Conservation (phyloP, 768 basidiomycete genomes). For the Phaffia tasmanica region DNA sequence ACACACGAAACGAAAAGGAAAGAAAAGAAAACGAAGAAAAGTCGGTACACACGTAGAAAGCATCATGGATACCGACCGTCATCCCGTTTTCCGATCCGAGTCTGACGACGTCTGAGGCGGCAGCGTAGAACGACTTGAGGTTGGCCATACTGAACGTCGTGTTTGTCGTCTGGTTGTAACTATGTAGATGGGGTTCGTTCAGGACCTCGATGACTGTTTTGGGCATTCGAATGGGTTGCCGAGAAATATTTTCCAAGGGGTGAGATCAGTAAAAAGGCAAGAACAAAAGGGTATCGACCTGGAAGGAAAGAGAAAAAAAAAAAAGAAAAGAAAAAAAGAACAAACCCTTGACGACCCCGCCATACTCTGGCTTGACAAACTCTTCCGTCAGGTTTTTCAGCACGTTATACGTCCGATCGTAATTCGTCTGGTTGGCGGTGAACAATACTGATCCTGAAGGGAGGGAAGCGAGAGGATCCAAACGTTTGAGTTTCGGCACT, state of each 20-base stretch:
- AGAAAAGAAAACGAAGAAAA: neutral
- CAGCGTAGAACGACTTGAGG: constrained; percentile 33
- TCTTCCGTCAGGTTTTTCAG: constrained; percentile 31
- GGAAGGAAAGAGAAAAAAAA: neutral
- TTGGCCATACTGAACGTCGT: constrained; percentile 32
- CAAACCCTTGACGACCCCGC: constrained; percentile 34
- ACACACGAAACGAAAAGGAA: too few relatives aligned
- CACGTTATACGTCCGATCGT: constrained; percentile 9
- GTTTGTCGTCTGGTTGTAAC: neutral
- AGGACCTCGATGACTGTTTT: constrained; percentile 33
- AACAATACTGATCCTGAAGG: constrained; percentile 21
- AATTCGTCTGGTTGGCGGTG: constrained; percentile 14
- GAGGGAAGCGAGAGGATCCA: neutral
- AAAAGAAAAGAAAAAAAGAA: neutral
- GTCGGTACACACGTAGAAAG: neutral
- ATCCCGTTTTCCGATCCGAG: constrained; percentile 18
- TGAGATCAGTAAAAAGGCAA: neutral
- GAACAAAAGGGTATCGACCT: neutral
- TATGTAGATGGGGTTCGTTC: constrained; percentile 35
- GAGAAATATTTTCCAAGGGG: neutral
- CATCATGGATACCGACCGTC: constrained; percentile 33
- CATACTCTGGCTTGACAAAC: constrained; percentile 33
- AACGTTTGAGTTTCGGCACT: too few relatives aligned
- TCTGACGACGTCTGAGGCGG: constrained; percentile 26
- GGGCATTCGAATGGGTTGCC: neutral